Percentiles rank a stretch among this genome's conserved stretches.
phyloP scores from a whole-genome alignment of 2,329 filamentous ascomycete species.

The Alternaria incomplexa region DNA sequence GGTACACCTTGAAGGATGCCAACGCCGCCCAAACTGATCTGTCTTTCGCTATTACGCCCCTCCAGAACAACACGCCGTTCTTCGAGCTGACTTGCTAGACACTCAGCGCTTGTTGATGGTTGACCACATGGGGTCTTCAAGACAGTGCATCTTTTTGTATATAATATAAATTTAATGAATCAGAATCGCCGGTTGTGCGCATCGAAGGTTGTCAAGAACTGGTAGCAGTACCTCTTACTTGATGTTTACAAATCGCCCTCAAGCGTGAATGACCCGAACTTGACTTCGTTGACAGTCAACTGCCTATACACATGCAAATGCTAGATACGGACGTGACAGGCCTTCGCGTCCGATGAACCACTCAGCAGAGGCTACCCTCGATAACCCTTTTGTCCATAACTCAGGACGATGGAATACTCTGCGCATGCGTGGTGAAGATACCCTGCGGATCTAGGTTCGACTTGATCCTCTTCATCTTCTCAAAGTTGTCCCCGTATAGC shows the following conservation, averaged over 20 bases:
- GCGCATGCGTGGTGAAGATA: constrained; percentile 21
- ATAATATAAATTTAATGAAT: background rate
- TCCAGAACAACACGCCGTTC: constrained; percentile 58
- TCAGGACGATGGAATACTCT: background rate
- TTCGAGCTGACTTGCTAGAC: constrained; percentile 60
- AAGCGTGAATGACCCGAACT: background rate
- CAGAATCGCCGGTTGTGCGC: background rate
- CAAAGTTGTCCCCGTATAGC: constrained; percentile 24
- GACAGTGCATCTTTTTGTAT: background rate
- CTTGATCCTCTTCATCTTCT: constrained; percentile 23
- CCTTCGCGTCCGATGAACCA: background rate
- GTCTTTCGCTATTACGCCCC: constrained; percentile 61
- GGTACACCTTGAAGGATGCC: constrained; percentile 41
- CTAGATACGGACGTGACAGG: too few relatives aligned
- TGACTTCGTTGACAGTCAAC: too few relatives aligned
- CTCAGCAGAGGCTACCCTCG: background rate
- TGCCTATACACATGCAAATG: too few relatives aligned
- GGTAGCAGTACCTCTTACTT: background rate
- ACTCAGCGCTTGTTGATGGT: background rate
- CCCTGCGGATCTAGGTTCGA: constrained; percentile 13
- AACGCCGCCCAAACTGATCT: constrained; percentile 52
- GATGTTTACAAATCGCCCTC: background rate
- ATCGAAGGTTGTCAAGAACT: background rate
- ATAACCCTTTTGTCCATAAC: fast-evolving
- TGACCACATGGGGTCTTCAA: fast-evolving